These are phyloP conservation scores for Camellia japonica DNA, from an alignment of 148 eudicot genomes.

Conservation along the genomic window DNA sequence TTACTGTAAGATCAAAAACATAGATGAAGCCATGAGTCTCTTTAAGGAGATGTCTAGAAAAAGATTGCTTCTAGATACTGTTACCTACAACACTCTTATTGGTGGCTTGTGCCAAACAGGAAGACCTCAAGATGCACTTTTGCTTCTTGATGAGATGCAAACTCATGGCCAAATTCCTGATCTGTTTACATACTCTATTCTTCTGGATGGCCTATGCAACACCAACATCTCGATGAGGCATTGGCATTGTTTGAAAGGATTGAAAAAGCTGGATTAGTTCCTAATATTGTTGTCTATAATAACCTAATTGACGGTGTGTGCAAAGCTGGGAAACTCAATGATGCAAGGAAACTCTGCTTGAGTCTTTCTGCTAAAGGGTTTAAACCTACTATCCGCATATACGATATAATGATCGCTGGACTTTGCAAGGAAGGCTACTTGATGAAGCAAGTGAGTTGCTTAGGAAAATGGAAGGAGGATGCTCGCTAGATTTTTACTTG, in stretches of 20 bases:
- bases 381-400: neutral
- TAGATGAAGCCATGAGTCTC: too few species aligned
- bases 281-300: neutral
- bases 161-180: neutral
- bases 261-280: neutral
- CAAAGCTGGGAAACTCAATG: constrained; percentile 5
- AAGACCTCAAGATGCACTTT: neutral
- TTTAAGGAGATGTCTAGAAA: too few species aligned
- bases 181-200: neutral
- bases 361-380: constrained; percentile 6
- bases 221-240: neutral
- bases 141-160: neutral
- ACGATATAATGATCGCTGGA: constrained; percentile 11
- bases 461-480: constrained; percentile 14
- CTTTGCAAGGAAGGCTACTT: constrained; percentile 9
- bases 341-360: constrained; percentile 1
- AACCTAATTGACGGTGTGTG: constrained; percentile 7
- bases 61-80: too few species aligned
- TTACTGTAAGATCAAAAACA: too few species aligned
- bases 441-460: constrained; percentile 11
- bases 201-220: neutral
- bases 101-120: neutral
- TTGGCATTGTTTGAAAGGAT: neutral
- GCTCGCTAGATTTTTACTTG: constrained; percentile 9
- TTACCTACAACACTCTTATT: too few species aligned